Base-by-base conservation (phyloP, 352 stramenopile genomes). In the Globisporangium irregulare region DNA sequence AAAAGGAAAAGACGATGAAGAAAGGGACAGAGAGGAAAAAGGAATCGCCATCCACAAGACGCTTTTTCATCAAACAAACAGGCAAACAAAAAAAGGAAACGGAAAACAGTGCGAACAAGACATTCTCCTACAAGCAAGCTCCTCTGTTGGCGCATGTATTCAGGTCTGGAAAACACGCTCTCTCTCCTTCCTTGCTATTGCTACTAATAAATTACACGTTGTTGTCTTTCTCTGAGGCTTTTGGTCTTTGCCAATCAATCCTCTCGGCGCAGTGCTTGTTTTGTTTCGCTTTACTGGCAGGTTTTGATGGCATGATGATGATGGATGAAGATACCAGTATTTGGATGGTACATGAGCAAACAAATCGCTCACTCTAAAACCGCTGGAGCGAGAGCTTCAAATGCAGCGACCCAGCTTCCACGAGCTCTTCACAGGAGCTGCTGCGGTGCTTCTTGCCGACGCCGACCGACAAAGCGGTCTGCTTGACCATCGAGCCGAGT, bases 401-500 rank as follows among this genome's bases (percentile, higher is more conserved):
- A 41, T 88, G 76, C 54, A 94, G 65, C 7, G 73, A 77, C 2
- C 86, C 86, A 5, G 84, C 82, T 3, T 80, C 62, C 24, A 92
- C 76, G 32, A 86, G 76, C 24, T 91, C 76, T n/a, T 91, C 79
- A 55, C 65, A 64, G 1, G 72, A 67, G 38, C 71, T 78, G 41
- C 73, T 74, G 64, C 73, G 80, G 59, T 71, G 59, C 36, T 90
- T 91, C 50, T 75, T 84, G 25, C 74, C 73, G 3, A 89, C 74
- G 2, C 86, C 84, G 8, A 92, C 82, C 4, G 81, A 89, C 10
- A 87, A 69, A 6, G 80, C 86, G 0, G 84, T 92, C 70, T 94
- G 80, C 56, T 90, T 92, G 46, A 91, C 81, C 84, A 93, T 94
- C 1, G 75, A 80, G 15, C 84, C 84, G 46, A 94, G 71, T 4